Evolutionary conservation across 1,139 yeast genomes (phyloP), one percentile per base, ranked within the genome.

Genomic region (Hansenula lynferdii): DNA sequence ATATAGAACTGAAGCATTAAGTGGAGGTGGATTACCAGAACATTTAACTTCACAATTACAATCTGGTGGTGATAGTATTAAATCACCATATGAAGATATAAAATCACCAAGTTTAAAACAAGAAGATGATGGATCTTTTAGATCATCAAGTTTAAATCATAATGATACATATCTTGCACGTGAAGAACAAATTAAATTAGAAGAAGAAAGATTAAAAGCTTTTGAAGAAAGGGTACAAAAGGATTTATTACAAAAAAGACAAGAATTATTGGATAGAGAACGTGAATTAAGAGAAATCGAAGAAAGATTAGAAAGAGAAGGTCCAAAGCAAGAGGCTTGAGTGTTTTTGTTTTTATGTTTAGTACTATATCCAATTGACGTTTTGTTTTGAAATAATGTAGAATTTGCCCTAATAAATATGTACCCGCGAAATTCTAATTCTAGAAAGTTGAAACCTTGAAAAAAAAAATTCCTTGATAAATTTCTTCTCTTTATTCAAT

Each of bases 161-260:
- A 59, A 63, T 31, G 71, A 68, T 38, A 74, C 74, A 24, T 80
- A 79, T 53, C 54, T 76, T 51, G 76, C 79, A 36, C 82, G 85
- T 62, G 94, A 84, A 60, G 92, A 83, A 57, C 92, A 83, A 59
- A 84, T 84, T 52, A 77, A 80, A 58, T 66, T 82, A 42, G 94
- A 84, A 59, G 92, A 84, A 61, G 92, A 83, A 60, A 74, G 92
- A 59, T 69, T 84, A 54, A 77, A 70, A 56, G 85, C 85, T 39
- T 84, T 82, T 56, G 94, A 84, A 62, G 86, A 82, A 58, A 73
- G 96, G 50, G 96, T 92, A 19, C 96, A 87, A 61, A 85, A 84
- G 56, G 97, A 90, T 60, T 73, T 92, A 61, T 71, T 85, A 54
- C 77, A 78, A 57, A 89, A 89, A 71, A 75, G 95, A 50, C 80